Evolutionary conservation across 495 filamentous ascomycete species (phyloP).

Genomic region (Wilcoxina mikolae): DNA sequence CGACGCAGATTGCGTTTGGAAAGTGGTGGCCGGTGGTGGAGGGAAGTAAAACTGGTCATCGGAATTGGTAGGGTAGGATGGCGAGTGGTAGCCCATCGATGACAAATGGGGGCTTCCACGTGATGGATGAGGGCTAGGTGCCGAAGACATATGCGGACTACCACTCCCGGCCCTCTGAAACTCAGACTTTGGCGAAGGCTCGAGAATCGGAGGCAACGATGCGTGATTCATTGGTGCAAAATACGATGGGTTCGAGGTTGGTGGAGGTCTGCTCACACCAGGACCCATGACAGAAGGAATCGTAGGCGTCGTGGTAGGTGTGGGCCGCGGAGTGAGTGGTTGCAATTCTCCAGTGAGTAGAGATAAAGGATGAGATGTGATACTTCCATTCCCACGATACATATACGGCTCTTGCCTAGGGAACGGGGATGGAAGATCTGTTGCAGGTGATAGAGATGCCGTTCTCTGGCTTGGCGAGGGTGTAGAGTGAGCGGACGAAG

Average conservation of each 20-base stretch:
- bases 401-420: conserved; percentile 51
- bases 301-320: conserved; percentile 47
- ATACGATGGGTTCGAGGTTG: conserved; percentile 51
- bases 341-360: conserved; percentile 58
- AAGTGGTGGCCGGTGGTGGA: conserved; percentile 18
- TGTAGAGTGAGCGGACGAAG: conserved; percentile 67
- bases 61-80: conserved; percentile 21
- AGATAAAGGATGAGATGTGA: conserved; percentile 64
- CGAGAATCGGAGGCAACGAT: conserved; percentile 62
- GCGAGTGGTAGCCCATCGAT: conserved; percentile 21
- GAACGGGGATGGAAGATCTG: conserved; percentile 58
- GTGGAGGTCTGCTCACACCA: conserved; percentile 35
- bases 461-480: conserved; percentile 70
- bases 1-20: conserved; percentile 16
- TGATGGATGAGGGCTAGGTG: too few relatives aligned
- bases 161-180: conserved; percentile 21
- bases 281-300: conserved; percentile 41
- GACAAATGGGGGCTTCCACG: conserved; percentile 22
- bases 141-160: conserved; percentile 27
- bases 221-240: conserved; percentile 34
- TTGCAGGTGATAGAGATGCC: conserved; percentile 62
- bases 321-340: conserved; percentile 56
- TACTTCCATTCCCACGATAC: conserved; percentile 47
- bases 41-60: conserved; percentile 26
- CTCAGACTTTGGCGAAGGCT: conserved; percentile 70